Evolutionary conservation across 768 basidiomycete genomes (phyloP), one percentile per base, ranked within the genome.

Genomic region (Hericium alpestre): DNA sequence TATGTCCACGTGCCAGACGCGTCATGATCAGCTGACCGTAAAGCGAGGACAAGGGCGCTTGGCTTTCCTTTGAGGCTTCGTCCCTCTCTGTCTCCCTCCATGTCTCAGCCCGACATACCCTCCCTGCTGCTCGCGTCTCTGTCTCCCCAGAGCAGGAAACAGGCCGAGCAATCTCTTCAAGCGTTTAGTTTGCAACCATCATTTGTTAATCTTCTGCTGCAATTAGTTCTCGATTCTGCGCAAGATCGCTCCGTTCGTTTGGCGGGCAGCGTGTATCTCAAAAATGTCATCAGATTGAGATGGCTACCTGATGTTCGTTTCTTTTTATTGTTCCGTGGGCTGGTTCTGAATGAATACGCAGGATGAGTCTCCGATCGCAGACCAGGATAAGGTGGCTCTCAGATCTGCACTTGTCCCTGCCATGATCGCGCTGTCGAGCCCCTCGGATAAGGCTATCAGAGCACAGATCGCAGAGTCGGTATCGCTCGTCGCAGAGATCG

Each of bases 381-480:
- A 82, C 53, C 72, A 76, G 43, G 93, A 95, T 75, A 90, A 93
- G 65, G 73, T 73, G 5, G 67, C 81, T 0, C 74, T 98, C 58
- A 84, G 90, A 63, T 70, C 78, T 1, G 82, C 87, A 63, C 80
- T 99, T 49, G 86, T 99, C 0, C 87, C 90, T 3, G 86, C 93
- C 41, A 97, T 99, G 95, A 83, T 98, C 59, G 69, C 82, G 20
- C 77, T 97, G 38, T 90, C 93, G 0, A 75, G 75, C 58, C 79
- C 88, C 7, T 71, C 80, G 39, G 87, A 91, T 70, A 90, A 87
- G 65, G 59, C 76, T 3, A 76, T 90, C 56, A 81, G 90, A 6
- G 82, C 86, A 1, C 93, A 98, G 71, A 80, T 98, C 38, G 94
- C 93, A 15, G 94, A 99, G 72, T 82, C 93, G 10, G 87, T 98